phyloP scores from a whole-genome alignment of 305 asterid species.

The Rubia tinctorum region DNA sequence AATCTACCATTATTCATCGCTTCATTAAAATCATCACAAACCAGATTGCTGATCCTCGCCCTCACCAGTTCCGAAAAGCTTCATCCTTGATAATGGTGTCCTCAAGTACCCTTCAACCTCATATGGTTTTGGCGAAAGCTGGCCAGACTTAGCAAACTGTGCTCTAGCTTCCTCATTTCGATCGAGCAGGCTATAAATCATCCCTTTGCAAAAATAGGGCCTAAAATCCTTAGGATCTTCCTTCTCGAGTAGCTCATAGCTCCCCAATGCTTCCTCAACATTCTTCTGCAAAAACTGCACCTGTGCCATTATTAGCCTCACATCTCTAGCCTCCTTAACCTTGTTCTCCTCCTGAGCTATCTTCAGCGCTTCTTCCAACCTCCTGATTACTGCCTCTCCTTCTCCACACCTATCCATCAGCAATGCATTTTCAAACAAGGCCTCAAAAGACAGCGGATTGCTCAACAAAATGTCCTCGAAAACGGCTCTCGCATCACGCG shows the following conservation, averaged over 20 bases:
- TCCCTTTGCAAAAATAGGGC: constrained; percentile 84
- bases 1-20: not conserved
- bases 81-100: constrained; percentile 73
- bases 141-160: constrained; percentile 55
- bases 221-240: constrained; percentile 85
- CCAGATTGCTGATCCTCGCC: constrained; percentile 21
- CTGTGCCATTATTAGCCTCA: constrained; percentile 79
- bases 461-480: constrained; percentile 51
- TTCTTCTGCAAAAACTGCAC: constrained; percentile 73
- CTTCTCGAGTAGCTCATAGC: constrained; percentile 57
- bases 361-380: constrained; percentile 58
- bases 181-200: constrained; percentile 69
- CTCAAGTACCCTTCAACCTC: constrained; percentile 82
- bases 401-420: constrained; percentile 77
- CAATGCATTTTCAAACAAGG: constrained; percentile 69
- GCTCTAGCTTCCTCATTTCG: constrained; percentile 64
- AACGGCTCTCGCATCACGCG: constrained; percentile 47
- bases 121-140: constrained; percentile 70
- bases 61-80: constrained; percentile 59
- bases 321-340: constrained; percentile 67
- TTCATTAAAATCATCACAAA: not conserved
- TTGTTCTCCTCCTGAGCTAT: constrained; percentile 56
- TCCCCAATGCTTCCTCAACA: constrained; percentile 71
- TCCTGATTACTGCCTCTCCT: constrained; percentile 49
- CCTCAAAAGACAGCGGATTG: constrained; percentile 58